Conservation (phyloP, 352 stramenopile genomes). For the Phytophthora tubulina region DNA sequence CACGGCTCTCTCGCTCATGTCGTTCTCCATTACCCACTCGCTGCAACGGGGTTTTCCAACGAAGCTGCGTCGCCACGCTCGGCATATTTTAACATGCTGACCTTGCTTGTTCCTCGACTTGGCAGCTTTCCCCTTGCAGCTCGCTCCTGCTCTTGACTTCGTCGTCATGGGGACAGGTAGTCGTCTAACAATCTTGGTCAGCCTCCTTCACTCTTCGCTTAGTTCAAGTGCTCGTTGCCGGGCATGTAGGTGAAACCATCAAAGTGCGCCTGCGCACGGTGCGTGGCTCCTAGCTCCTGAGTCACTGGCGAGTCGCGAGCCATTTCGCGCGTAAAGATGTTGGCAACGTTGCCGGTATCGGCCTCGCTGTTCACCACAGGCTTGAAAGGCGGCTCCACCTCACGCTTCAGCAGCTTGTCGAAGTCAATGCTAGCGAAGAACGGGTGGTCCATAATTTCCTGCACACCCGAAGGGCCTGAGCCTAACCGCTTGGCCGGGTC, state of each 20-base stretch:
- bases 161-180: constrained; percentile 32
- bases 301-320: constrained; percentile 90
- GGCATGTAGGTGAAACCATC: constrained; percentile 95
- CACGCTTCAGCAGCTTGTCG: constrained; percentile 79
- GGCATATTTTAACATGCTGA: constrained; percentile 29
- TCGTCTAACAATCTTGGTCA: constrained; percentile 44
- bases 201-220: constrained; percentile 37
- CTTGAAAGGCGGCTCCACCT: constrained; percentile 91
- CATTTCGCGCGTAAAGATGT: constrained; percentile 88
- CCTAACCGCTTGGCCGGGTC: constrained; percentile 87
- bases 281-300: constrained; percentile 83
- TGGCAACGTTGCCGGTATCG: constrained; percentile 89
- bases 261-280: constrained; percentile 90
- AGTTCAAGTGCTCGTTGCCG: constrained; percentile 62
- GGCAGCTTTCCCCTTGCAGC: constrained; percentile 38
- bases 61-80: constrained; percentile 28
- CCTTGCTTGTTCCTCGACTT: constrained; percentile 27
- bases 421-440: constrained; percentile 92
- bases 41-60: constrained; percentile 33
- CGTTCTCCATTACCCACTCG: constrained; percentile 34
- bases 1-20: constrained; percentile 52
- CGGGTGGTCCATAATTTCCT: constrained; percentile 92
- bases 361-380: constrained; percentile 85
- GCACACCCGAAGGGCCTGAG: constrained; percentile 80
- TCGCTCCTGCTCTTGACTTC: constrained; percentile 32